A percentile compares a stretch with the other conserved stretches of the same genome.
Evolutionary conservation across 2,329 filamentous ascomycete species (phyloP).

Genomic region (Penicillium paneum): DNA sequence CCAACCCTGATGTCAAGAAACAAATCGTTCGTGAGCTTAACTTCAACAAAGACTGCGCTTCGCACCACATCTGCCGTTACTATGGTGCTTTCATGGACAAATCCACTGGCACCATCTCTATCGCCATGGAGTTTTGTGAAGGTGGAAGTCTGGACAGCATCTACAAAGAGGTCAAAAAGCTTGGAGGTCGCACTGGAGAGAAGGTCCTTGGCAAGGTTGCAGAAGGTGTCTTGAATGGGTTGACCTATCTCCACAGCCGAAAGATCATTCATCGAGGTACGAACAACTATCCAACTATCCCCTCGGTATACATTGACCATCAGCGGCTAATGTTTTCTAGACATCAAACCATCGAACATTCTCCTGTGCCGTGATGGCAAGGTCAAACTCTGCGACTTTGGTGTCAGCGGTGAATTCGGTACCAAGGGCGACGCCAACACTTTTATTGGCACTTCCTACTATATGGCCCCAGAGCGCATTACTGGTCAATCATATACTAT

Average conservation of each 20-base stretch:
- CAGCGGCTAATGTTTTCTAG: constrained; percentile 39
- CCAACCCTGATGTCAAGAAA: constrained; percentile 96
- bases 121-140: constrained; percentile 99
- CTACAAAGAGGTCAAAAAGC: constrained; percentile 93
- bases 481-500: constrained; percentile 98
- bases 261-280: constrained; percentile 88
- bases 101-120: constrained; percentile 93
- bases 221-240: constrained; percentile 85
- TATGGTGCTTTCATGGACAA: constrained; percentile 97
- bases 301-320: background rate
- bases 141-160: constrained; percentile 94
- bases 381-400: constrained; percentile 98
- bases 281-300: constrained; percentile 9
- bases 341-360: constrained; percentile 98
- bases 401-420: constrained; percentile 94
- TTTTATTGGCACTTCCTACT: constrained; percentile 97
- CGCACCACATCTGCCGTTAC: constrained; percentile 93
- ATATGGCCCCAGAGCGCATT: constrained; percentile 98
- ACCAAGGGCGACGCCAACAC: constrained; percentile 98
- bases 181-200: constrained; percentile 90
- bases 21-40: constrained; percentile 94
- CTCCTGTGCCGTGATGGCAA: constrained; percentile 86
- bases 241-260: constrained; percentile 91
- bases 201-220: constrained; percentile 97
- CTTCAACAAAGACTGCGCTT: constrained; percentile 97